Base-by-base conservation (phyloP, 2,329 filamentous ascomycete species). In the Exophiala bonariae region DNA sequence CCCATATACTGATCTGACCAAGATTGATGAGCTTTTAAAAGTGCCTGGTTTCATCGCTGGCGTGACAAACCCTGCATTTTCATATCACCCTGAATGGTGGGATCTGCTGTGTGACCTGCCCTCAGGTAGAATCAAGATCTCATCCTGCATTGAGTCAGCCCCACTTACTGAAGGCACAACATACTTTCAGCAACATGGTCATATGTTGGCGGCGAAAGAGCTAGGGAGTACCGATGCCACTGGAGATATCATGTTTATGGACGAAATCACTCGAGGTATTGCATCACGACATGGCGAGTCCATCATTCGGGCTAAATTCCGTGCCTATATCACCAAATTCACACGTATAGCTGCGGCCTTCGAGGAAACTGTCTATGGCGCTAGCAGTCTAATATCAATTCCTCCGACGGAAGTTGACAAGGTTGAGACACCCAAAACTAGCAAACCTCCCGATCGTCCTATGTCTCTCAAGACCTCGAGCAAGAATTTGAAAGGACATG, bases 21-120 rank as follows among this genome's bases (percentile, higher is more conserved):
- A 99, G 70, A 91, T 99, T 50, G 93, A 99, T 58, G 93, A 97
- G 64, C 79, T 99, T 9, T 78, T 99, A 38, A 92, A 95, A 61
- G 93, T 99, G 0, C 92, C 93, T 5, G 93, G 93, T 2, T 99
- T 99, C 68, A 96, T 99, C 60, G 93, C 93, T 2, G 93, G 93
- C 47, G 93, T 99, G 32, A 99, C 92, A 1, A 99, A 99, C 63
- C 93, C 93, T 4, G 92, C 90, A 0, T 99, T 99, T 65, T 90
- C 92, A 52, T 83, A 90, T 62, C 92, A 97, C 62, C 88, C 87
- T 0, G 91, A 96, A 65, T 99, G 93, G 93, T 99, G 93, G 93
- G 93, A 99, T 68, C 72, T 99, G 8, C 77, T 99, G 10, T 99
- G 93, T 67, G 93, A 99, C 67, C 75, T 99, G 33, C 87, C 91